Conservation (phyloP, 192 early-diverging fungal genomes). For the Coemansia aciculifera region DNA sequence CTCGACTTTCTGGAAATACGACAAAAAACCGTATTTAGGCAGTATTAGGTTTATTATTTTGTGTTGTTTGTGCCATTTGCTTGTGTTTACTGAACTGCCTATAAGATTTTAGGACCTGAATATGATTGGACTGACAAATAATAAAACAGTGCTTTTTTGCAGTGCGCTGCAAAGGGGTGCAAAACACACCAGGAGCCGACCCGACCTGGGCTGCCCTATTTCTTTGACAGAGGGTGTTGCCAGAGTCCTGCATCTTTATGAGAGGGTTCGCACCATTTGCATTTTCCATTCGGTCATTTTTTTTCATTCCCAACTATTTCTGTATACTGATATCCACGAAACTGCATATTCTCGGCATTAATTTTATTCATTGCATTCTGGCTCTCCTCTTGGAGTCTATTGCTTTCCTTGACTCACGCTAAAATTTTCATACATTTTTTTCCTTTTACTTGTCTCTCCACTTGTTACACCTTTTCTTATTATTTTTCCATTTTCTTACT, state of each 20-base stretch:
- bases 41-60: constrained; percentile 2
- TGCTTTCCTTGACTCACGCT: background rate
- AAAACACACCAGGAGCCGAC: background rate
- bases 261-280: constrained; percentile 4
- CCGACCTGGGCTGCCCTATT: background rate
- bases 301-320: constrained; percentile 1
- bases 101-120: background rate
- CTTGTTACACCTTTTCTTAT: background rate
- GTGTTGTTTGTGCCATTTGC: background rate
- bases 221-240: background rate
- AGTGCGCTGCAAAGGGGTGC: background rate
- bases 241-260: constrained; percentile 5
- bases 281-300: constrained; percentile 2
- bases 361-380: constrained; percentile 2
- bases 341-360: background rate
- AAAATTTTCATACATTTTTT: constrained; percentile 5
- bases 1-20: background rate
- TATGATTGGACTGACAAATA: background rate
- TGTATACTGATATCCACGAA: constrained; percentile 8
- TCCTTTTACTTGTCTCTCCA: background rate
- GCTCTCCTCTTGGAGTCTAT: background rate
- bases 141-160: background rate
- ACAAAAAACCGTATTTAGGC: background rate
- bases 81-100: background rate
- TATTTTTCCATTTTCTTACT: background rate